Base-by-base conservation (phyloP, 2,329 filamentous ascomycete genomes). In the Fusarium buharicum region DNA sequence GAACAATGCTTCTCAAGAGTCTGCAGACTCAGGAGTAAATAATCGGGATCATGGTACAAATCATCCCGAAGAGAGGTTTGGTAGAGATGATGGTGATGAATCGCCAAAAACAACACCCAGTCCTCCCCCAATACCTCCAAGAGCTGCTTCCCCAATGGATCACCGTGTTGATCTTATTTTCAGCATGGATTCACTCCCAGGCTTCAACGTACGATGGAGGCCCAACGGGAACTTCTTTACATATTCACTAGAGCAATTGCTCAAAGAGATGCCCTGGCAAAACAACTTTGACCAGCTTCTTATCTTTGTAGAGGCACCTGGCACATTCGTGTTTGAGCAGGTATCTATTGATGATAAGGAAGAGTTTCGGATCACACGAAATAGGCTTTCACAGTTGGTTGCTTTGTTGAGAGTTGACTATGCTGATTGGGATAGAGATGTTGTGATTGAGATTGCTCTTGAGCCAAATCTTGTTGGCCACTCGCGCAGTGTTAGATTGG, bases 151-250 rank as follows among this genome's bases (percentile, higher is more conserved):
- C 0, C 37, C 22, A 2, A n/a, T 27, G 13, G 34, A 43, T 0
- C 24, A 36, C 17, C 40, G 12, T 12, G 20, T 59, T 20, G 12
- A 39, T 0, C 4, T 62, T 3, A 17, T 47, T 13, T 13, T 55
- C 9, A 63, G 48, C 13, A 49, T 59, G 1, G 48, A 63, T 6
- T n/a, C 22, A 3, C 18, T 46, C 16, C 59, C 59, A 0, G 60
- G 59, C 2, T 0, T 8, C 1, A 63, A 63, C 14, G 0, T 27
- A 2, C 37, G 1, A 4, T 33, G 48, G 3, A 0, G 3, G 1
- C 14, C 33, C 4, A 13, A 2, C 2, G 14, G 7, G 3, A 1
- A 55, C 17, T 40, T 63, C 1, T 63, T 59, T 8, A 4, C 8
- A 3, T 39, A 41, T 14, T 34, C 55, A 6, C 37, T 47, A 0